phyloP scores from a whole-genome alignment of 23 red algal genomes.

The Cyanidioschyzon merolae region DNA sequence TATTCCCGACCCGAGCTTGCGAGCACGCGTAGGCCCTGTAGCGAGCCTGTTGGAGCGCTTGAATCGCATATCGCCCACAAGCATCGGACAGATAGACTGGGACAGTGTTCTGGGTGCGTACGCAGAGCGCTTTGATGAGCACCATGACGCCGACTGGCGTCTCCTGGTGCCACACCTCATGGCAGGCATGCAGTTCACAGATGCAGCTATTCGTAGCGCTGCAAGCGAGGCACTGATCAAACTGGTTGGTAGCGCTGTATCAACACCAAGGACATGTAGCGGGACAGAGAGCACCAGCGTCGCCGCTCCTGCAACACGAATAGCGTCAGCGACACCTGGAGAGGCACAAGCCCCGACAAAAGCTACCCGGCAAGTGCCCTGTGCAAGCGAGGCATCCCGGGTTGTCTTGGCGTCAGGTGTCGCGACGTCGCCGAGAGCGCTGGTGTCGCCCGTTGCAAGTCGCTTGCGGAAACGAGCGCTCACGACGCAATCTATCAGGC shows the following conservation, averaged over 20 bases:
- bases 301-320: too few species aligned
- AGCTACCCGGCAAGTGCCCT: not conserved
- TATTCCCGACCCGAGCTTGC: not conserved
- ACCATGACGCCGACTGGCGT: not conserved
- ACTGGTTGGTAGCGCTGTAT: not conserved
- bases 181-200: not conserved
- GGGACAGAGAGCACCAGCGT: not conserved
- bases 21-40: not conserved
- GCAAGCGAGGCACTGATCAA: not conserved
- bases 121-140: not conserved
- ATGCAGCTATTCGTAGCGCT: not conserved
- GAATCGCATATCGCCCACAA: not conserved
- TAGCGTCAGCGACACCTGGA: too few species aligned
- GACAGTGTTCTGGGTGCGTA: not conserved
- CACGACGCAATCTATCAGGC: not conserved
- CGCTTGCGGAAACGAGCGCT: not conserved
- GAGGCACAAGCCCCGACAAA: too few species aligned
- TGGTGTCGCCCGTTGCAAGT: not conserved
- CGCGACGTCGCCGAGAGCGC: not conserved
- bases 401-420: not conserved
- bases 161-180: not conserved
- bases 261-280: too few species aligned
- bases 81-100: not conserved
- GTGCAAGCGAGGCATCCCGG: not conserved
- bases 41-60: not conserved